A percentile compares a stretch with the other conserved stretches of the same genome.
phyloP scores from a whole-genome alignment of 768 basidiomycete species.

The Boletellus ananiceps region DNA sequence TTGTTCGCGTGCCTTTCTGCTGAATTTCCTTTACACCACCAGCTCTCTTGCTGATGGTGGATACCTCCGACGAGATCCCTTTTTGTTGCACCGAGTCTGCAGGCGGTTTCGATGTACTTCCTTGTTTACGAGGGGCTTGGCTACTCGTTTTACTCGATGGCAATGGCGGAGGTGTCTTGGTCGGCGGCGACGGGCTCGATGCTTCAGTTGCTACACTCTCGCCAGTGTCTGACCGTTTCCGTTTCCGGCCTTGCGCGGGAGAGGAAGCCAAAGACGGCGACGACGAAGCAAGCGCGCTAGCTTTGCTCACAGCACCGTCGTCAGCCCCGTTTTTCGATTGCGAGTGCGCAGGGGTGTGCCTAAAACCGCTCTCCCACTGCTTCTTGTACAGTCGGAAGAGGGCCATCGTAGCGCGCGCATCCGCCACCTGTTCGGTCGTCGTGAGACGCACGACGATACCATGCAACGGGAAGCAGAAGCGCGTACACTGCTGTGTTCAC shows the following conservation, averaged over 20 bases:
- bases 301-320: not conserved
- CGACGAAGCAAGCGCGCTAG: not conserved
- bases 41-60: constrained; percentile 41
- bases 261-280: not conserved
- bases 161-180: not conserved
- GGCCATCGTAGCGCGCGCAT: constrained; percentile 94
- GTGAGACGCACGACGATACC: not conserved
- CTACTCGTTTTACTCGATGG: not conserved
- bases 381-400: constrained; percentile 79
- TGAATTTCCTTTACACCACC: constrained; percentile 8
- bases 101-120: not conserved
- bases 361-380: constrained; percentile 66
- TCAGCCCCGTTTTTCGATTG: not conserved
- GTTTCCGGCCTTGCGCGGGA: constrained; percentile 7
- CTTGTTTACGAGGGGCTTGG: not conserved
- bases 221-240: constrained; percentile 8
- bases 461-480: not conserved
- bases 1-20: not conserved
- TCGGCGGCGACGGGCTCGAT: not conserved
- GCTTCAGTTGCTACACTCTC: not conserved
- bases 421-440: constrained; percentile 59
- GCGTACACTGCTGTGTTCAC: constrained; percentile 87
- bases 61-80: constrained; percentile 61
- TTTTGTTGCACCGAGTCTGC: constrained; percentile 30
- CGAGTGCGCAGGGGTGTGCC: not conserved